phyloP scores from a whole-genome alignment of 1,284 basidiomycete genomes.

The Puccinia novopanici region DNA sequence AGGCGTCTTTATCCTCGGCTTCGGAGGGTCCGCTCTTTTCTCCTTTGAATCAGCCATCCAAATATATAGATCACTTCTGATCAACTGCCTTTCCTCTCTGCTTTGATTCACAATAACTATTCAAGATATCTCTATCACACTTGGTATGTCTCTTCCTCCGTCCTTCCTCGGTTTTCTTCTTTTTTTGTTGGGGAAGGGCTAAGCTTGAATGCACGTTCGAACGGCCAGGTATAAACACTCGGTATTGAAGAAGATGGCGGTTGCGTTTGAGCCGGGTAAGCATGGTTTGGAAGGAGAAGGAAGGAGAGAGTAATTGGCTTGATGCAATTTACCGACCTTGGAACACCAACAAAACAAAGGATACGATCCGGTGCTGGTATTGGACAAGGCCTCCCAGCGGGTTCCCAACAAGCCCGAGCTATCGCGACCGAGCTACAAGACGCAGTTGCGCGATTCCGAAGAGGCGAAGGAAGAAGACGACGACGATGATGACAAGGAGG shows the following conservation, averaged over 20 bases:
- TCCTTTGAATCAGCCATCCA: background rate
- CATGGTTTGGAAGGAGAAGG: too few relatives aligned
- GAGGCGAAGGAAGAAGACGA: background rate
- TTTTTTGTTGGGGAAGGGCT: background rate
- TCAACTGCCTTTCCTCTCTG: background rate
- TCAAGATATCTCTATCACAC: slow-evolving; percentile 47
- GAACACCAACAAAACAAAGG: background rate
- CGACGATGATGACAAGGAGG: background rate
- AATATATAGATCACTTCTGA: background rate
- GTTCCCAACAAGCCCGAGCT: slow-evolving; percentile 29
- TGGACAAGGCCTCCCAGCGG: slow-evolving; percentile 37
- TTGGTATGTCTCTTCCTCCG: slow-evolving; percentile 27
- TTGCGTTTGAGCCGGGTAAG: slow-evolving; percentile 48
- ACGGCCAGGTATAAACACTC: slow-evolving; percentile 49
- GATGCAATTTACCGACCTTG: background rate
- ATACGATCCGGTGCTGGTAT: slow-evolving; percentile 47
- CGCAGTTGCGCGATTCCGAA: background rate
- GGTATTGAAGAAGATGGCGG: slow-evolving; percentile 49
- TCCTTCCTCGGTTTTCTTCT: background rate
- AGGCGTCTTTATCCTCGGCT: slow-evolving; percentile 43
- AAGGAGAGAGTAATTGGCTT: background rate
- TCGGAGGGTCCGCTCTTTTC: slow-evolving; percentile 35
- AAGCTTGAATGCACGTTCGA: background rate
- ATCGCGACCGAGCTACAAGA: slow-evolving; percentile 28
- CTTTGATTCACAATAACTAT: too few relatives aligned